Conservation (phyloP, 257 asterid genomes). For the Apocynum venetum region DNA sequence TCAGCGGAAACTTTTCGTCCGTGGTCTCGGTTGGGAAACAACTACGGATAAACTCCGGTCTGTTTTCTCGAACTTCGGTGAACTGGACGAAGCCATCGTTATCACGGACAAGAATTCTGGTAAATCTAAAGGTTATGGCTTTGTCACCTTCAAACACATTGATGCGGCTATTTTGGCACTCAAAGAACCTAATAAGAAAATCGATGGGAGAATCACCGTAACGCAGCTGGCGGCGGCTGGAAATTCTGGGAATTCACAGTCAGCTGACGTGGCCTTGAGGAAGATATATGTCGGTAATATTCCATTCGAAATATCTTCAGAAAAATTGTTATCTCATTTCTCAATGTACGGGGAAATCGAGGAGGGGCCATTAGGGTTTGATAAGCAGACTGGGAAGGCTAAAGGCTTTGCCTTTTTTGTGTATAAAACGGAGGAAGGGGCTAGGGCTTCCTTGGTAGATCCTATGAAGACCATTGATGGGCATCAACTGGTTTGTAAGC, state of each 20-base stretch:
- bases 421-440: constrained; percentile 90
- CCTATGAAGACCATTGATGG: constrained; percentile 79
- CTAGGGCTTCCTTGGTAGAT: constrained; percentile 66
- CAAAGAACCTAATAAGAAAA: constrained; percentile 80
- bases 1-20: constrained; percentile 81
- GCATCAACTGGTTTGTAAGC: constrained; percentile 79
- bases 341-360: constrained; percentile 86
- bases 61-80: constrained; percentile 66
- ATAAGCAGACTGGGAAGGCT: constrained; percentile 91
- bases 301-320: constrained; percentile 83
- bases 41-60: constrained; percentile 77
- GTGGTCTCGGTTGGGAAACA: constrained; percentile 99
- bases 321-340: constrained; percentile 66
- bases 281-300: constrained; percentile 94
- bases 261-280: constrained; percentile 65
- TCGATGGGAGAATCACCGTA: constrained; percentile 93
- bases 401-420: constrained; percentile 96
- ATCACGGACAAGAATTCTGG: constrained; percentile 77
- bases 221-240: constrained; percentile 89
- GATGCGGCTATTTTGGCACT: constrained; percentile 78
- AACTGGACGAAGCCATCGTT: constrained; percentile 81
- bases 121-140: constrained; percentile 84
- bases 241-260: constrained; percentile 51
- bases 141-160: constrained; percentile 79
- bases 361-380: constrained; percentile 97